A percentile compares a stretch with the other conserved stretches of the same genome.
Conservation (phyloP, 2,329 filamentous ascomycete genomes). For the Botryotinia globosa region DNA sequence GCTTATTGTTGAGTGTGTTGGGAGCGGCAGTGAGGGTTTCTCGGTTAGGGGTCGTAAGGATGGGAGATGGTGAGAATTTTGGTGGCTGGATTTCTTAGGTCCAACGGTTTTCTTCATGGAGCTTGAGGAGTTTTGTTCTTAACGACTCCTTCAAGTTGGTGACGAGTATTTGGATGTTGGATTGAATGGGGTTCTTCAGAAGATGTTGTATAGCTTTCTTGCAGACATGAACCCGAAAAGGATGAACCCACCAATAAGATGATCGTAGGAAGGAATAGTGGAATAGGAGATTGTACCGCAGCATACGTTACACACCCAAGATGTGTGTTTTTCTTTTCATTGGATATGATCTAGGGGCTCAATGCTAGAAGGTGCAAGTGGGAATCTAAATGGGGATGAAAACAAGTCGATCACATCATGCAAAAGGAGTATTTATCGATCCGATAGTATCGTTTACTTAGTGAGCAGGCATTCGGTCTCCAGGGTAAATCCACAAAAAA, state of each 20-base stretch:
- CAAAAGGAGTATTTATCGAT: background rate
- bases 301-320: background rate
- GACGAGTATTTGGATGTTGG: background rate
- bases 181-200: background rate
- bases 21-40: background rate
- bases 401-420: background rate
- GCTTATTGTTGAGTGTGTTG: background rate
- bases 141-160: background rate
- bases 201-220: background rate
- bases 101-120: conserved; percentile 3
- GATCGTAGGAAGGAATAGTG: background rate
- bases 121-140: background rate
- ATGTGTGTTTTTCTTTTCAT: background rate
- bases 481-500: background rate
- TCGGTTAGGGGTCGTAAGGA: background rate
- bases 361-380: background rate
- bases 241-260: background rate
- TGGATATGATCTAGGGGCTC: background rate
- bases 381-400: background rate
- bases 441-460: background rate
- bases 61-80: background rate
- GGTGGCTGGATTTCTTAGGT: background rate
- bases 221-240: background rate
- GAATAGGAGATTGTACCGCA: background rate
- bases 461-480: background rate